Conservation (phyloP, 2,329 filamentous ascomycete genomes). For the Nemania abortiva region DNA sequence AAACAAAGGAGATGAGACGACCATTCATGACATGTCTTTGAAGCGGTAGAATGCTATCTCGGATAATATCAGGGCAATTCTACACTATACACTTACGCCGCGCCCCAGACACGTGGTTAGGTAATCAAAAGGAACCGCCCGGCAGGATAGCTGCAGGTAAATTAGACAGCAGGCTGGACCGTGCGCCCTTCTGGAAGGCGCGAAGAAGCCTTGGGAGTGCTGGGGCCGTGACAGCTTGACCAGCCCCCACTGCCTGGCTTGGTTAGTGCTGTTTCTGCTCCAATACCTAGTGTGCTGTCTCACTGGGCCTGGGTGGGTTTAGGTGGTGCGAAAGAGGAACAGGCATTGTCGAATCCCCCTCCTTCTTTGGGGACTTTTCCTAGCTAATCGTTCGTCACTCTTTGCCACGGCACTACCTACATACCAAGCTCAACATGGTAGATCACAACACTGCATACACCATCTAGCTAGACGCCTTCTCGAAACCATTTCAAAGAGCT, state of each 20-base stretch:
- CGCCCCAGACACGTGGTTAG: slow-evolving; percentile 7
- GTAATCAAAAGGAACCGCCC: slow-evolving; percentile 2
- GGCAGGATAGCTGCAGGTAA: slow-evolving; percentile 21
- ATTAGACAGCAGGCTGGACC: slow-evolving; percentile 42
- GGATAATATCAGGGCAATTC: not conserved
- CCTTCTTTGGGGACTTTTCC: slow-evolving; percentile 16
- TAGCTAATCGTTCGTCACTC: slow-evolving; percentile 32
- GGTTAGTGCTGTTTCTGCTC: slow-evolving; percentile 26
- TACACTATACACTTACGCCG: not conserved
- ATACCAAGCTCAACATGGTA: not conserved
- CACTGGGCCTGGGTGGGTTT: not conserved
- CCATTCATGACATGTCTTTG: not conserved
- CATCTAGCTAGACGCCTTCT: not conserved
- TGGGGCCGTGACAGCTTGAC: slow-evolving; percentile 31
- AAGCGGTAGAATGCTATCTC: not conserved
- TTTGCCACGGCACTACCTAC: slow-evolving; percentile 29
- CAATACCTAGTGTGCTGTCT: slow-evolving; percentile 24
- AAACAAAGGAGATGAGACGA: slow-evolving; percentile 2
- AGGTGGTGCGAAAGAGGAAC: slow-evolving; percentile 8
- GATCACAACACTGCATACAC: not conserved
- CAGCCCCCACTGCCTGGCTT: slow-evolving; percentile 26
- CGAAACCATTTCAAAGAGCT: slow-evolving; percentile 4
- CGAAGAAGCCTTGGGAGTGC: slow-evolving; percentile 44
- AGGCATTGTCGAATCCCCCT: slow-evolving; percentile 33
- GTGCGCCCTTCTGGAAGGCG: slow-evolving; percentile 50